Base-by-base conservation (phyloP, 2,329 filamentous ascomycete species). In the Aspergillus novoparasiticus region DNA sequence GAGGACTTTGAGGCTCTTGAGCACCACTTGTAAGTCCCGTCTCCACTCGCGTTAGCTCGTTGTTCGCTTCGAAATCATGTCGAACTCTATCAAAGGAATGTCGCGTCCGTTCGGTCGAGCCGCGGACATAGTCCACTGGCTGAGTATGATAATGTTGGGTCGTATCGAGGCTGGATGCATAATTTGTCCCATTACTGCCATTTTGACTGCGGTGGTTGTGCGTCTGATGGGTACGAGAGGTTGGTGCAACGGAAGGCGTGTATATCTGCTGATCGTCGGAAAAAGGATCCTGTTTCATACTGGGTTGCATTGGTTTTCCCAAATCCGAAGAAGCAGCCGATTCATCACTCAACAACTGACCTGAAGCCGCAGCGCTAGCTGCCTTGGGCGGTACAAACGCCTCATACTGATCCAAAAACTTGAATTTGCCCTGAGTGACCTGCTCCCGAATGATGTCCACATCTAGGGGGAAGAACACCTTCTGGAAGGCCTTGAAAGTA, bases 361-460 rank as follows among this genome's bases (percentile, higher is more conserved):
- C 73, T 73, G 82, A 70, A 71, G 76, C 67, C 65, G 78, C 62
- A 72, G 75, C 74, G 79, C 78, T 62, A 71, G 76, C 74, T 59
- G 75, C 75, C 64, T 81, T 80, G n/a, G 81, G 81, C n/a, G 82
- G 82, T 39, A 83, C 75, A 50, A 81, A 82, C 6, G 82, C 80
- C 59, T 84, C 84, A 58, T 82, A 81, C 46, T 87, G 78, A 61
- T 88, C 85, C 57, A 94, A 83, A 71, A 93, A 87, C 68, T 90
- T 88, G 76, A 96, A 98, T 73, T 90, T 89, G 69, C 95, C 95
- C 80, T 89, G 84, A 32, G 87, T 87, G 65, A 96, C 88, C 81
- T 98, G 93, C 78, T 99, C 95, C 55, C 95, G 92, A 72, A 99
- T 89, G 68, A 99, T 96, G 76, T 99, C 95, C 63, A 97, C 89